Conservation (phyloP, 2,329 filamentous ascomycete genomes). For the Penicillium sp. region DNA sequence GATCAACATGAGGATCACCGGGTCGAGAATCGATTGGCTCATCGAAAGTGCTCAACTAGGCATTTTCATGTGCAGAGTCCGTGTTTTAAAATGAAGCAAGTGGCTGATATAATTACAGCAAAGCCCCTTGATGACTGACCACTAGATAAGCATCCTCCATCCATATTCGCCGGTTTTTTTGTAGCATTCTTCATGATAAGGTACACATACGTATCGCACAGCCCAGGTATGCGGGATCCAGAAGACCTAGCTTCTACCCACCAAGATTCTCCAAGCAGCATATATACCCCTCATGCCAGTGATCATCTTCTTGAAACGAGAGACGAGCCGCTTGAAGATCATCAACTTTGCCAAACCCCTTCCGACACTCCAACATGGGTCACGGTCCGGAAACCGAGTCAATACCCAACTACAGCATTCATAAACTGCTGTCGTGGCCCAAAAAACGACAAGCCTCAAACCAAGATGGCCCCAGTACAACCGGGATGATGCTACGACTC, state of each 20-base stretch:
- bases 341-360: not conserved
- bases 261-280: not conserved
- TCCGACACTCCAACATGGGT: not conserved
- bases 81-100: too few relatives aligned
- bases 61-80: too few relatives aligned
- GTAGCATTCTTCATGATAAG: constrained; percentile 19
- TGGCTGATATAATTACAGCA: not conserved
- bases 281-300: not conserved
- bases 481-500: constrained; percentile 20
- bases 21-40: too few relatives aligned
- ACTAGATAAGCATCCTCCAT: not conserved
- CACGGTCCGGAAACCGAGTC: not conserved
- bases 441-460: not conserved
- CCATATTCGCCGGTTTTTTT: not conserved
- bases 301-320: not conserved
- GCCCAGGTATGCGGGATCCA: constrained; percentile 15
- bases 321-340: not conserved
- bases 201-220: constrained; percentile 12
- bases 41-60: too few relatives aligned
- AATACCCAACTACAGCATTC: constrained; percentile 5
- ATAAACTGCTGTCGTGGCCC: not conserved
- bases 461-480: constrained; percentile 10
- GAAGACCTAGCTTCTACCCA: not conserved
- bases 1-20: too few relatives aligned
- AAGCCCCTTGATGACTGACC: not conserved